phyloP scores from a whole-genome alignment of 768 basidiomycete species.

The Boletus rubescentipes region DNA sequence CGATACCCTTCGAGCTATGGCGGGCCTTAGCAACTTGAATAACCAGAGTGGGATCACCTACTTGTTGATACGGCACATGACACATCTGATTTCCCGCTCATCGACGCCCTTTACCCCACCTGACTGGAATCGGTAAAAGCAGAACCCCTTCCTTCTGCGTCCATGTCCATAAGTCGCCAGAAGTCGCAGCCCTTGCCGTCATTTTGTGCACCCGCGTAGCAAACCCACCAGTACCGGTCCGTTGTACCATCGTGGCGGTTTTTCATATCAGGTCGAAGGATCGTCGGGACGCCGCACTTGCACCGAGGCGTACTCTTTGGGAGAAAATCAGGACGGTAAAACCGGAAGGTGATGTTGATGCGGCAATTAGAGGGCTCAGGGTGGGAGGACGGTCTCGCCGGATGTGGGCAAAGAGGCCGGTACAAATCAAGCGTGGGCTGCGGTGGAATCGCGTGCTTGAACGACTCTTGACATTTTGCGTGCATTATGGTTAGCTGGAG shows the following conservation, averaged over 20 bases:
- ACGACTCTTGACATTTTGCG: slow-evolving; percentile 77
- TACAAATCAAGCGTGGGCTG: slow-evolving; percentile 71
- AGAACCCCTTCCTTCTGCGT: slow-evolving; percentile 62
- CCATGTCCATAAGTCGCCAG: slow-evolving; percentile 73
- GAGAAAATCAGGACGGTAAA: slow-evolving; percentile 80
- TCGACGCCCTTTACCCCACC: background rate
- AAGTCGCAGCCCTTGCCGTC: slow-evolving; percentile 79
- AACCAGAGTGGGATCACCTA: background rate
- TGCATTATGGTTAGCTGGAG: slow-evolving; percentile 82
- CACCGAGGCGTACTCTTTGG: slow-evolving; percentile 67
- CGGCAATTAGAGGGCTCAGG: slow-evolving; percentile 59
- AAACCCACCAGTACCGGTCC: slow-evolving; percentile 72
- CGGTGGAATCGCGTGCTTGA: slow-evolving; percentile 78
- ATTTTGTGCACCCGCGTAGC: slow-evolving; percentile 78
- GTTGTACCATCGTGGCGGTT: slow-evolving; percentile 52
- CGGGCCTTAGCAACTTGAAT: background rate
- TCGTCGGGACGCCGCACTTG: slow-evolving; percentile 68
- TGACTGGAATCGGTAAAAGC: slow-evolving; percentile 28
- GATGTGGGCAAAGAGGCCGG: slow-evolving; percentile 52
- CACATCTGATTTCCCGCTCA: background rate
- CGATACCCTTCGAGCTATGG: background rate
- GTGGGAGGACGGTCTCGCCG: slow-evolving; percentile 15
- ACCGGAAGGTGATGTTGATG: slow-evolving; percentile 86
- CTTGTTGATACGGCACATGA: background rate
- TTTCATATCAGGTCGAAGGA: slow-evolving; percentile 80